These are phyloP conservation scores for Arthrobotrys entomopaga DNA, from an alignment of 2,329 filamentous ascomycete genomes.

Conservation along the genomic window DNA sequence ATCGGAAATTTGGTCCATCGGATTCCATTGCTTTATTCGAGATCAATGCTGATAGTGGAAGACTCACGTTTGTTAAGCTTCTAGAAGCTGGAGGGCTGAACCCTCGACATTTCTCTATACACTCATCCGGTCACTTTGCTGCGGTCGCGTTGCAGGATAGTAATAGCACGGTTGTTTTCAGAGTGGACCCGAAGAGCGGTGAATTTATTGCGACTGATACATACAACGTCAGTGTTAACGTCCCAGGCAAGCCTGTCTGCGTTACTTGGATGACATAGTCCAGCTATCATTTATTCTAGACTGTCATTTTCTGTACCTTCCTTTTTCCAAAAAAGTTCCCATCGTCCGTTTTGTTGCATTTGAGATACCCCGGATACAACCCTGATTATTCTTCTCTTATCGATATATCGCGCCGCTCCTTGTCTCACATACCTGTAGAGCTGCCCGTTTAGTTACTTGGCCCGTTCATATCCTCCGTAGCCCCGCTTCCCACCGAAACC, in stretches of 20 bases:
- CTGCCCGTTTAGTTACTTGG: slow-evolving; percentile 14
- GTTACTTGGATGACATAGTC: slow-evolving; percentile 35
- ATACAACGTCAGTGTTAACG: slow-evolving; percentile 10
- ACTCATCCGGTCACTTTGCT: slow-evolving; percentile 71
- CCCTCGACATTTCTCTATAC: slow-evolving; percentile 76
- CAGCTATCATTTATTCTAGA: background rate
- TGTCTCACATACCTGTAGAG: background rate
- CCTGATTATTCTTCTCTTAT: no score
- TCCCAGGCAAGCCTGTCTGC: slow-evolving; percentile 29
- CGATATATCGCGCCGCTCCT: background rate
- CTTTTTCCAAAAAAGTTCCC: background rate
- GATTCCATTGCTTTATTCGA: slow-evolving; percentile 74
- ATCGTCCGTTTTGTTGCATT: background rate
- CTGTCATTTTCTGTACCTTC: background rate
- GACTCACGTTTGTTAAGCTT: slow-evolving; percentile 68
- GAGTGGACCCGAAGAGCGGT: slow-evolving; percentile 71
- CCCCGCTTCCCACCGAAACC: slow-evolving; percentile 33
- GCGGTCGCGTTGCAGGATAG: slow-evolving; percentile 74
- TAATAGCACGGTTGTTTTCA: slow-evolving; percentile 70
- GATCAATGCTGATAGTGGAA: slow-evolving; percentile 68
- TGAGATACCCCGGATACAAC: slow-evolving; percentile 21
- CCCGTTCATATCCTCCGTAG: slow-evolving; percentile 38
- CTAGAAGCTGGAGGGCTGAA: slow-evolving; percentile 72
- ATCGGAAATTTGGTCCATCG: slow-evolving; percentile 62
- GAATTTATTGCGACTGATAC: slow-evolving; percentile 62